Conservation (phyloP, 208 protist species). For the Endotrypanum monterogeii region DNA sequence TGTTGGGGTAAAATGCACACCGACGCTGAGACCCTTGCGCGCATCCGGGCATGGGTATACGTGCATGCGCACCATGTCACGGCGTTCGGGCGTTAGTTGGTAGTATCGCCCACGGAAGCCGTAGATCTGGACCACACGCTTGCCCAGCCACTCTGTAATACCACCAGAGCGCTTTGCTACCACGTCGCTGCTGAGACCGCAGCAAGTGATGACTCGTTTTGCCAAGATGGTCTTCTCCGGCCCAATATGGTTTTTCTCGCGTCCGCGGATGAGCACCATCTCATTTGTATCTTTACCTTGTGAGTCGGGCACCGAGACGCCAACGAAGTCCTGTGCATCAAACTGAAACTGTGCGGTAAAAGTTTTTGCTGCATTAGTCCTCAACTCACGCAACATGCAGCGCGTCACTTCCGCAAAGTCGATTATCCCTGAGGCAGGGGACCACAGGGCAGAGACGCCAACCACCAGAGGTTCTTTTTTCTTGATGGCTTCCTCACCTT, state of each 20-base stretch:
- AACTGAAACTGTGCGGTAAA: conserved; percentile 70
- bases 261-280: conserved; percentile 80
- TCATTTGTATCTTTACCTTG: conserved; percentile 32
- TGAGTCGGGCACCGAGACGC: conserved; percentile 38
- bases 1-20: conserved; percentile 88
- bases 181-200: conserved; percentile 77
- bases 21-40: conserved; percentile 67
- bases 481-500: conserved; percentile 66
- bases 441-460: conserved; percentile 80
- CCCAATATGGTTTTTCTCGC: conserved; percentile 69
- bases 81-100: conserved; percentile 59
- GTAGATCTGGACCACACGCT: conserved; percentile 70
- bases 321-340: conserved; percentile 78
- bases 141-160: conserved; percentile 48
- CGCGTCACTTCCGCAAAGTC: conserved; percentile 83
- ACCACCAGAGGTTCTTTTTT: conserved; percentile 71
- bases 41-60: conserved; percentile 76
- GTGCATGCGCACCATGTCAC: conserved; percentile 65
- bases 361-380: conserved; percentile 29
- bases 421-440: conserved; percentile 84
- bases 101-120: conserved; percentile 87
- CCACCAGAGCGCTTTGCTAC: conserved; percentile 61
- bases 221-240: conserved; percentile 74
- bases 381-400: conserved; percentile 70
- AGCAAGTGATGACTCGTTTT: conserved; percentile 83